Evolutionary conservation across 2,329 filamentous ascomycete genomes (phyloP), one percentile per base, ranked within the genome.

Genomic region (Aspergillus aculeatinus): DNA sequence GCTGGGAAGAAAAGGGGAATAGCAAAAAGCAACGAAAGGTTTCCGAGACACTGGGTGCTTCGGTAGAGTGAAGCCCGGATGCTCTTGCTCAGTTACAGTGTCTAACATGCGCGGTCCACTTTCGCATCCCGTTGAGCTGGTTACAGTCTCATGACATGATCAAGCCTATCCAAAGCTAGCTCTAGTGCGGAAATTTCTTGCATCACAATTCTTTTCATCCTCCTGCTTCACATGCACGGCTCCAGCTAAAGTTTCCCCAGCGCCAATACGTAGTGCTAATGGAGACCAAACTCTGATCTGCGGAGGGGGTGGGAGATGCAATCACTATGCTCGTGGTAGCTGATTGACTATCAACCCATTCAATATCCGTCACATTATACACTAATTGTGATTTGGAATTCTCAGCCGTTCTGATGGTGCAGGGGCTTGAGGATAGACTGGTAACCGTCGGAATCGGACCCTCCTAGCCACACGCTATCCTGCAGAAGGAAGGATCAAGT

Each of bases 351-450:
- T 2, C 5, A 16, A 47, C 11, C 31, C 7, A 29, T 3, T 29
- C 27, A n/a, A 25, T 27, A 47, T 19, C 31, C 48, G n/a, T 35
- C 42, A 44, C 19, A 31, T 55, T 42, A 11, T 31, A 47, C 31
- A 48, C 42, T 21, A 48, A 55, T 4, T 52, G 33, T 23, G 21
- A 58, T 58, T 58, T 58, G 56, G 56, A 58, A 58, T 58, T 58
- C 29, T 31, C 49, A 52, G 56, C 56, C 35, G 49, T 21, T 31
- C 56, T 58, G 49, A 42, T 27, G 56, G 14, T 53, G 49, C 49
- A 47, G 56, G 51, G 49, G 35, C 49, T 35, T 33, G 35, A 29
- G 50, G 51, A 44, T 48, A n/a, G 25, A 27, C 35, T 48, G 35
- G 39, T 25, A 9, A 44, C 49, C 49, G 31, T 58, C 35, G 39